These are phyloP conservation scores for Babesia sp. DNA, from an alignment of 169 alveolate genomes.

Conservation along the genomic window DNA sequence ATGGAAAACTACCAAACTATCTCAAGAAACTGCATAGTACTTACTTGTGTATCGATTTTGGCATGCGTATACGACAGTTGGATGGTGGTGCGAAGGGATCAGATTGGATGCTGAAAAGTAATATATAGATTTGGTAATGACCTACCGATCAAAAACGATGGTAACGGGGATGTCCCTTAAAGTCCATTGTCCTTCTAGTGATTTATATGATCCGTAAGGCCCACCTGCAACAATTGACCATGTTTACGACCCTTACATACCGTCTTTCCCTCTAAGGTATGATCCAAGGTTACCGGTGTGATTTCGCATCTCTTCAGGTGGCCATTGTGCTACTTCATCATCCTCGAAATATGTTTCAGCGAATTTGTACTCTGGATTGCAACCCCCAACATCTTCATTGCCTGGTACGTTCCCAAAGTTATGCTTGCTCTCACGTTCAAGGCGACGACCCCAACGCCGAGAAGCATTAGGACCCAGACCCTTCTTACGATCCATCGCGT, in stretches of 20 bases:
- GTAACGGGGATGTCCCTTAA: constrained; percentile 36
- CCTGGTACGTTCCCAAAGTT: constrained; percentile 59
- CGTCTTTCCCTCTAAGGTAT: constrained; percentile 25
- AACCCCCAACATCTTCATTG: constrained; percentile 59
- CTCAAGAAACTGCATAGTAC: background rate
- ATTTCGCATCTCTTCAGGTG: constrained; percentile 29
- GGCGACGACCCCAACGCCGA: constrained; percentile 61
- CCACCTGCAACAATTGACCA: constrained; percentile 29
- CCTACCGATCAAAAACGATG: constrained; percentile 28
- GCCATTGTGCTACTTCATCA: constrained; percentile 52
- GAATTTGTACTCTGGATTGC: constrained; percentile 66
- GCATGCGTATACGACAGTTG: constrained; percentile 65
- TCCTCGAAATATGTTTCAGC: constrained; percentile 60
- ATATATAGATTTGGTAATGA: background rate
- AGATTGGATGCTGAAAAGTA: constrained; percentile 68
- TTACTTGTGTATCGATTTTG: constrained; percentile 52
- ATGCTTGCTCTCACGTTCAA: constrained; percentile 52
- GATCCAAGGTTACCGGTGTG: constrained; percentile 27
- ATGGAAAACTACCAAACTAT: constrained; percentile 48
- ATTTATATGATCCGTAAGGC: constrained; percentile 68
- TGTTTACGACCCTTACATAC: background rate
- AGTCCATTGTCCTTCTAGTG: constrained; percentile 65
- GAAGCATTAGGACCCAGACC: constrained; percentile 56
- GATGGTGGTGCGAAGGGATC: constrained; percentile 82
- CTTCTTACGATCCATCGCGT: constrained; percentile 47